These are phyloP conservation scores for Lindgomyces ingoldianus DNA, from an alignment of 495 filamentous ascomycete species.

Conservation along the genomic window DNA sequence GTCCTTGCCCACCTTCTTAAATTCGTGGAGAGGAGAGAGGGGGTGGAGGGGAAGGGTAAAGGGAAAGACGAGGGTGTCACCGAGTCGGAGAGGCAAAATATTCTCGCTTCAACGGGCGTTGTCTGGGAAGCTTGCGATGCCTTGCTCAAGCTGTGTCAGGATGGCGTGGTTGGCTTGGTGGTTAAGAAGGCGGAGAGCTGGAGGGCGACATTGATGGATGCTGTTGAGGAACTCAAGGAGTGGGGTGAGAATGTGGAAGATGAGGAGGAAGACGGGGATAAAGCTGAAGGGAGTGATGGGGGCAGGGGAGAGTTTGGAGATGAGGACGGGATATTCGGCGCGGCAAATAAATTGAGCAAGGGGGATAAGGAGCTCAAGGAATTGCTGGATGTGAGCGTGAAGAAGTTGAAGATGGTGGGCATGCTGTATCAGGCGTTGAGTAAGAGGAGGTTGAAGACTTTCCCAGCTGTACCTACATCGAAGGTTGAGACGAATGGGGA, in stretches of 20 bases:
- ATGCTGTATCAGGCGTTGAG: conserved; percentile 61
- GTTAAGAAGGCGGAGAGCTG: conserved; percentile 27
- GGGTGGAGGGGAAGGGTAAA: conserved; percentile 49
- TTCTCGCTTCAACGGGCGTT: conserved; percentile 59
- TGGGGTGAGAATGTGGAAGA: too few relatives aligned
- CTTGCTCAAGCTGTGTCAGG: conserved; percentile 59
- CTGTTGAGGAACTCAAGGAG: conserved; percentile 78
- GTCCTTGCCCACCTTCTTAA: conserved; percentile 46
- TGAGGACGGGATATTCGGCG: conserved; percentile 52
- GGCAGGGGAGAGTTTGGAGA: conserved; percentile 45
- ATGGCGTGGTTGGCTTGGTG: conserved; percentile 49
- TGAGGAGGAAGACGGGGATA: conserved; percentile 65
- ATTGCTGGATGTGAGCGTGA: conserved; percentile 59
- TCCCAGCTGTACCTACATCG: conserved; percentile 40
- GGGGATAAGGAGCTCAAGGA: conserved; percentile 47
- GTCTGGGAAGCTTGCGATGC: conserved; percentile 75
- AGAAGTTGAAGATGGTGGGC: conserved; percentile 58
- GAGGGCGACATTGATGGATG: conserved; percentile 64
- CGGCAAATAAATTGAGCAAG: conserved; percentile 45
- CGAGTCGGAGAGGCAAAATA: conserved; percentile 48
- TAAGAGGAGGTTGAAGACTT: conserved; percentile 60
- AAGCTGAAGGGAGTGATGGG: conserved; percentile 43
- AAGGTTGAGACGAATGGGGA: neutral
- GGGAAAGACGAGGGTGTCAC: conserved; percentile 36
- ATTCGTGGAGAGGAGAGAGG: conserved; percentile 36